Base-by-base conservation (phyloP, 164 flowering plant species). In the Dillenia suffruticosa region DNA sequence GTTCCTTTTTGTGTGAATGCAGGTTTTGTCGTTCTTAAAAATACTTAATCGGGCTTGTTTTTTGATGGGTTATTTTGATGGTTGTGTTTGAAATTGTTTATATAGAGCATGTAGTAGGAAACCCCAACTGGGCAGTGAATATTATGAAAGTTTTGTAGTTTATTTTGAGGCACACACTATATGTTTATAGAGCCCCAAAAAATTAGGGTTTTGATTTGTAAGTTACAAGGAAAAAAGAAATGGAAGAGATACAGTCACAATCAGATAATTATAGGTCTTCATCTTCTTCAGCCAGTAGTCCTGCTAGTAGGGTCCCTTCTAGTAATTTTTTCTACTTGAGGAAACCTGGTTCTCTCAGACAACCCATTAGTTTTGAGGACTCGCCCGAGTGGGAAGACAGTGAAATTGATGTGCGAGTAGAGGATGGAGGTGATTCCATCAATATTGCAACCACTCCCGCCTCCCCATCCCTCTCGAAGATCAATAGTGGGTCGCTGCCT, bases 371-470 rank as follows among this genome's bases (percentile, higher is more conserved):
- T 1, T 95, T 95, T 64, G 99, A 95, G 77, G 99, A 95, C 70
- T 95, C 99, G 4, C 99, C 99, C 0, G 97, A 86, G 59, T 95
- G 99, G 99, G 99, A 87, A 57, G 99, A 95, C 44, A 84, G 90
- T 2, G 96, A 95, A 72, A 63, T 77, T 58, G 97, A 92, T 67
- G 80, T 82, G 5, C 80, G 87, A 66, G 66, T 78, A 58, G 96
- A 89, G 19, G 97, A 89, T 65, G 88, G 84, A 48, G 82, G 72
- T 13, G 92, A 86, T 43, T 83, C 92, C 9, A 87, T 82, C 46
- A 77, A 81, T 69, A 67, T 69, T 16, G 92, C 85, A 9, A 79
- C 90, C 8, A 75, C 84, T 0, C 81, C 96, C 0, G 84, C 69
- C 19, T 89, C 96, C 5, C 97, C 98, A 0, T 76, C 93, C 22